Base-by-base conservation (phyloP, 495 filamentous ascomycete species). In the Penicillium coprophilum region DNA sequence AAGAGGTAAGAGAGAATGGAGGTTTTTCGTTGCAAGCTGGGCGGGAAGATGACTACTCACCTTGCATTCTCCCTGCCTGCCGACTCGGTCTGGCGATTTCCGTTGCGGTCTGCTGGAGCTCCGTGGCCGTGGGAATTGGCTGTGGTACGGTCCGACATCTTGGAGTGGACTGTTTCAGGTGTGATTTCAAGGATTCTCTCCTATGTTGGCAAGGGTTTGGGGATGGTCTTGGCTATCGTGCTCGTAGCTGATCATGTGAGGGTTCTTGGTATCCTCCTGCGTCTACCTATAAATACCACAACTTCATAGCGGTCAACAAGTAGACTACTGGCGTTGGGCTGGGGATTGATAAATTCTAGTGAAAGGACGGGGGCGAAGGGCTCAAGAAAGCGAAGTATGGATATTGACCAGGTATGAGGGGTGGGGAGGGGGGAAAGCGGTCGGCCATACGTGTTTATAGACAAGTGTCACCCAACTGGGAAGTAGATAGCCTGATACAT, bases 361-460 rank as follows among this genome's bases (percentile, higher is more conserved):
- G 43, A 6, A 17, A 27, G 43, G 27, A 45, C 6, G 43, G 40
- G 40, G 40, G 11, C 8, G n/a, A 21, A 43, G 10, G 0, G 38
- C 30, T 43, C 12, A 32, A 59, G 15, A 30, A 24, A 45, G 36
- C 23, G 50, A 31, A 50, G 30, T 57, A 44, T 28, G 34, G 44
- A 32, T 17, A 50, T 46, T 11, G 11, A 15, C 4, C 13, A 20
- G 45, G 27, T 31, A 46, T 12, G 45, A 47, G 45, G 45, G 45
- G 45, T 20, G 24, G 2, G 24, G 2, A 20, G 30, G 40, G 24
- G 31, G 52, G 6, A 21, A 12, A 58, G 32, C 55, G 59, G 59
- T 54, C 59, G 50, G 59, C 46, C 59, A 55, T 58, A 55, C 56
- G 31, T 51, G 41, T 45, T 38, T 30, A 55, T 32, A 31, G 45